Evolutionary conservation across 495 filamentous ascomycete species (phyloP), one percentile per base, ranked within the genome.

Genomic region (Platismatia glauca): DNA sequence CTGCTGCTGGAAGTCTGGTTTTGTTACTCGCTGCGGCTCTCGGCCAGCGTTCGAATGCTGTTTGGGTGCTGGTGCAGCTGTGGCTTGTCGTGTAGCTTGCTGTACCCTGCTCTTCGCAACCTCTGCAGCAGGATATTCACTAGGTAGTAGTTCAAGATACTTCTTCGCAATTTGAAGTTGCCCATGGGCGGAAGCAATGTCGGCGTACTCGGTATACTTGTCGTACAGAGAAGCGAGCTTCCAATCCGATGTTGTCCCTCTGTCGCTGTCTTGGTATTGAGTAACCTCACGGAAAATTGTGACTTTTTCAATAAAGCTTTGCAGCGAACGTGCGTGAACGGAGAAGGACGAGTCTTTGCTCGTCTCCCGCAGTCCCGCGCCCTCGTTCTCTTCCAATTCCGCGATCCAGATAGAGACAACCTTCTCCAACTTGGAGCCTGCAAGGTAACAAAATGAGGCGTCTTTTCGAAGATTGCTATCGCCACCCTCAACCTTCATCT

Each of bases 301-400:
- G 57, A 99, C 94, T 78, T 97, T 99, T 77, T 99, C 94, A 63
- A 99, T 94, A 72, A 99, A 89, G 57, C 87, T 84, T 69, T 97
- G 95, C 60, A 99, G 76, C 50, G 88, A 86, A 61, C 84, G 84
- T 57, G 92, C 94, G 66, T 97, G 95, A 56, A 97, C 82, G 8
- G 93, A 95, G 77, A 97, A 99, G 61, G 82, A 86, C 24, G 89
- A 90, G 66, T 89, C 88, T 59, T 84, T 82, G 57, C 78, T 75
- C 15, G 81, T 78, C 52, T 86, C 79, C 63, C 90, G 79, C 65
- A 91, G 78, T 39, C 83, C 86, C 31, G 83, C 84, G 65, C 88
- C 82, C 73, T 97, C 94, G 7, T 82, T 79, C 72, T 96, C 90
- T 60, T 88, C 78, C 33, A 96, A 81, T 74, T 97, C 90, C 56